Conservation (phyloP, 164 flowering plant species). For the Saururus chinensis region DNA sequence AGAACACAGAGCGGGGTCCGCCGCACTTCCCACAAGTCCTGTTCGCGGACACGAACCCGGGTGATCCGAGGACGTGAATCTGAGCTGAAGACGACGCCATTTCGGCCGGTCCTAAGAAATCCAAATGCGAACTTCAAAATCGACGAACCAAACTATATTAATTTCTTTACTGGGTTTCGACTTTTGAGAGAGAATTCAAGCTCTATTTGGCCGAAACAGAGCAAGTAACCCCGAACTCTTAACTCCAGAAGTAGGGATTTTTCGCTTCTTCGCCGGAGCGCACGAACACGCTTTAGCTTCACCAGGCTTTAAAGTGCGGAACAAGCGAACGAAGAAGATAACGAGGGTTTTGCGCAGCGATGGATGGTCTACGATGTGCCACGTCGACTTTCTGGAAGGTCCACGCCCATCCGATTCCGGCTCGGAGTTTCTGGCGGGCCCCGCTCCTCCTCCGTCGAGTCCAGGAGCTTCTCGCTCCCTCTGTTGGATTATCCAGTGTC, state of each 20-base stretch:
- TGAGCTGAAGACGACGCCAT: conserved; percentile 42
- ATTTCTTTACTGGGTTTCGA: neutral
- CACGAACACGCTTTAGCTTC: too few species aligned
- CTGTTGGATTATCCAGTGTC: too few species aligned
- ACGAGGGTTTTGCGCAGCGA: conserved; percentile 1
- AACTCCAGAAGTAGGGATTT: neutral
- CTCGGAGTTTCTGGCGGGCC: too few species aligned
- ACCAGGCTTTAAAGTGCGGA: too few species aligned
- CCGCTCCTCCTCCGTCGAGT: neutral
- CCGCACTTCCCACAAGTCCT: neutral
- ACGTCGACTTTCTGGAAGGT: conserved; percentile 3
- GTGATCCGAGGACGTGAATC: conserved; percentile 27
- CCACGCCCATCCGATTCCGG: conserved; percentile 1
- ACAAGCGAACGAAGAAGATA: conserved; percentile 1
- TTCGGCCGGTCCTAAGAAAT: neutral
- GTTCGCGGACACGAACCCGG: conserved; percentile 14
- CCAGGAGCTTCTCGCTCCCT: neutral
- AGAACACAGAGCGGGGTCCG: conserved; percentile 20
- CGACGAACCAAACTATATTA: neutral
- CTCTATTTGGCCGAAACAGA: neutral
- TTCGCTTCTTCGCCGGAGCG: neutral
- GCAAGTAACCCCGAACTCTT: neutral
- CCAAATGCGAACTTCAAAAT: neutral
- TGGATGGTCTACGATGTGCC: neutral
- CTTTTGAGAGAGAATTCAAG: neutral